phyloP scores from a whole-genome alignment of 257 asterid genomes.

The Scutellaria barbata region DNA sequence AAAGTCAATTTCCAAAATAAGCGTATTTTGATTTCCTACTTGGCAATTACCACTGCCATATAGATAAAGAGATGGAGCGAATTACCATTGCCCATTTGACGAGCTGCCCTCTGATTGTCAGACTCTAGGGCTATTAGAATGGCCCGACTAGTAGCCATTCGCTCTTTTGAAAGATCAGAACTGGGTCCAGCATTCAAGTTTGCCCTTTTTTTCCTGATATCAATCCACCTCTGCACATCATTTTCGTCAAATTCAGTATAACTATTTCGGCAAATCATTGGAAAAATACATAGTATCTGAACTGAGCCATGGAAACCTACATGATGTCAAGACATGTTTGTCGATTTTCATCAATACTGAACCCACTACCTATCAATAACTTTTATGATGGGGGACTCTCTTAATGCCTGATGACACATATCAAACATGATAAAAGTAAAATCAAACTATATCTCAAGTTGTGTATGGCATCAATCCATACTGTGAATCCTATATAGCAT shows the following conservation, averaged over 20 bases:
- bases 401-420: no score
- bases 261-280: conserved; percentile 1
- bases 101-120: conserved; percentile 45
- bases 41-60: conserved; percentile 19
- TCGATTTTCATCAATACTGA: not conserved
- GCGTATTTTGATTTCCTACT: not conserved
- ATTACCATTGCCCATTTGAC: conserved; percentile 51
- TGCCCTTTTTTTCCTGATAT: conserved; percentile 59
- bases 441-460: no score
- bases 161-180: conserved; percentile 62
- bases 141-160: conserved; percentile 68
- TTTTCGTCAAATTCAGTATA: conserved; percentile 24
- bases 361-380: not conserved
- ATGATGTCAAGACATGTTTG: conserved; percentile 37
- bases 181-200: conserved; percentile 45
- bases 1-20: conserved; percentile 17
- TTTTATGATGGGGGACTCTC: no score
- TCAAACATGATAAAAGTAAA: no score
- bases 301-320: conserved; percentile 45
- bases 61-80: conserved; percentile 26
- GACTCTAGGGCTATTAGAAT: conserved; percentile 62
- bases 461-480: no score
- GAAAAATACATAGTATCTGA: not conserved
- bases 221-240: conserved; percentile 76
- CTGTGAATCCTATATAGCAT: no score